These are phyloP conservation scores for Aspergillus pseudotamarii DNA, from an alignment of 2,329 filamentous ascomycete species.

Conservation along the genomic window DNA sequence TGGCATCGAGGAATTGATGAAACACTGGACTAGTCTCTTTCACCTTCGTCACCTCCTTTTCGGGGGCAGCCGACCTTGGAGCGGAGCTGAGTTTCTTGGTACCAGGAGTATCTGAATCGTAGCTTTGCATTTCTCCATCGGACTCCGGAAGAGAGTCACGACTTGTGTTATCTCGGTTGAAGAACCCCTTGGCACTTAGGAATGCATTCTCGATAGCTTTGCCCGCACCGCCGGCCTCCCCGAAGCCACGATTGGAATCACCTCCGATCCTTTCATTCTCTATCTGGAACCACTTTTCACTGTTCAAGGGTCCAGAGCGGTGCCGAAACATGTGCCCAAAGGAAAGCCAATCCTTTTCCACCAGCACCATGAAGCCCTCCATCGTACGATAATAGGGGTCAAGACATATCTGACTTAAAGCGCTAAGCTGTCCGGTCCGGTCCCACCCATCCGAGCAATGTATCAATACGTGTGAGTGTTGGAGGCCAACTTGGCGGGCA, in stretches of 20 bases:
- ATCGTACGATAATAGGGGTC: slow-evolving; percentile 95
- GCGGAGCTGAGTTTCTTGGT: slow-evolving; percentile 39
- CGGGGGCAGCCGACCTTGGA: slow-evolving; percentile 44
- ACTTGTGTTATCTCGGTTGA: slow-evolving; percentile 76
- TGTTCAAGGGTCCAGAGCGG: slow-evolving; percentile 82
- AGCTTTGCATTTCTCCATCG: slow-evolving; percentile 55
- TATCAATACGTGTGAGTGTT: slow-evolving; percentile 92
- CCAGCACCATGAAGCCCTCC: slow-evolving; percentile 88
- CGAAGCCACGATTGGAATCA: slow-evolving; percentile 42
- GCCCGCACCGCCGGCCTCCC: slow-evolving; percentile 50
- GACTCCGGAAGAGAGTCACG: slow-evolving; percentile 66
- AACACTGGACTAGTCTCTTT: slow-evolving; percentile 96
- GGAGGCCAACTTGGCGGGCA: slow-evolving; percentile 82
- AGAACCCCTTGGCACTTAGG: slow-evolving; percentile 83
- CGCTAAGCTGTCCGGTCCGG: slow-evolving; percentile 90
- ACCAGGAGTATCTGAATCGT: slow-evolving; percentile 49
- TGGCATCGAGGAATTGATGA: slow-evolving; percentile 94
- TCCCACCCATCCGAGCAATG: slow-evolving; percentile 99
- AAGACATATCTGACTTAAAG: slow-evolving; percentile 86
- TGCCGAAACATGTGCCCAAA: slow-evolving; percentile 98
- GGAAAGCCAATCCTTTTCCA: slow-evolving; percentile 97
- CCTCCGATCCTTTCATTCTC: slow-evolving; percentile 78
- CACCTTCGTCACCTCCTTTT: slow-evolving; percentile 70
- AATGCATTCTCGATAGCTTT: slow-evolving; percentile 86
- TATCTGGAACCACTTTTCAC: slow-evolving; percentile 90